Conservation (phyloP, 441 rosid species). For the Erodium texanum region DNA sequence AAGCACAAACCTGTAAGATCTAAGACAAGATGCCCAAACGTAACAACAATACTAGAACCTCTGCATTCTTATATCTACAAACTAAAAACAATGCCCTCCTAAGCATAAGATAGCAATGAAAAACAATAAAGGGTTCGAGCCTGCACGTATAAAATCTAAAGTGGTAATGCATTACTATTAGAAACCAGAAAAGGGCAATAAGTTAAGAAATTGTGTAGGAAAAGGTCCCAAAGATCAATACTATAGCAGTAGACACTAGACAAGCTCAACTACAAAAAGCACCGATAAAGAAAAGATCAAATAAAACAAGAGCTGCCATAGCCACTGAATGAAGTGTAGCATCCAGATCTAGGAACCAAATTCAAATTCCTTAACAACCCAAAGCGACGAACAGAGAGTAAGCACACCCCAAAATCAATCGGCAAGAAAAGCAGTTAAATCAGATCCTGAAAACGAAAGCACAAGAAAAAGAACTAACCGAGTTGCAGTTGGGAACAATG, state of each 20-base stretch:
- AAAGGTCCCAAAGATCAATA: neutral
- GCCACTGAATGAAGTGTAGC: neutral
- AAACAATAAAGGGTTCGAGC: neutral
- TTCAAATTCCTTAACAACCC: neutral
- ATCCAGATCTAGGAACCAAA: neutral
- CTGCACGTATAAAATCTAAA: neutral
- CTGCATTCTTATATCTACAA: neutral
- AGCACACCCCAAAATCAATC: neutral
- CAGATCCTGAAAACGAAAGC: neutral
- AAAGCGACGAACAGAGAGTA: neutral
- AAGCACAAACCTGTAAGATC: neutral
- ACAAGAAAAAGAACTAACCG: neutral
- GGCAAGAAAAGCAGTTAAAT: neutral
- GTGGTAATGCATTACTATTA: neutral
- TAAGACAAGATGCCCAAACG: neutral
- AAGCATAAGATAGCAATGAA: neutral
- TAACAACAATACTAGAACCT: neutral
- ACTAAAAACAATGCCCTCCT: too few species aligned
- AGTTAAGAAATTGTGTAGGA: neutral
- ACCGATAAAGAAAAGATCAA: neutral
- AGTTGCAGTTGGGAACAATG: neutral
- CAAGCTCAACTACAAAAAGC: neutral
- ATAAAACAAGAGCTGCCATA: neutral
- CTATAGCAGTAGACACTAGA: neutral
- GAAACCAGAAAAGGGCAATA: neutral